Evolutionary conservation across 129 eudicot species (phyloP), one percentile per base, ranked within the genome.

Genomic region (Heracleum sosnowskyi): DNA sequence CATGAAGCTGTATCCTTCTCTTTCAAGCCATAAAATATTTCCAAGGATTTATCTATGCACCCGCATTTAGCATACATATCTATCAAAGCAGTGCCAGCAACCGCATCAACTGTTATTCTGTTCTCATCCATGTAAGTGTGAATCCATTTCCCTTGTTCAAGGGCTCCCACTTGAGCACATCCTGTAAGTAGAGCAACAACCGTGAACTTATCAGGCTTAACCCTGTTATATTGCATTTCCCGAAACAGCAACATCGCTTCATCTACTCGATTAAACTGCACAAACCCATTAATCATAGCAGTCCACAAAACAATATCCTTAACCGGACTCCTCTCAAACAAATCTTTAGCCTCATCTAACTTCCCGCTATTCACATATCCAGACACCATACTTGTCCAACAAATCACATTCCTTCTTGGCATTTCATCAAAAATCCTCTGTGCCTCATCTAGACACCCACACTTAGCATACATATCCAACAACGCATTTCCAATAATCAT

Each of bases 1-100:
- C 93, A 91, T 41, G 90, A 79, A 37, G 93, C 91, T 1, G 96
- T 83, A 78, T 91, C 96, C 62, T 87, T 91, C 90, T 51, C 66
- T 75, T 11, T 55, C 42, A 4, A 35, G 33, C 82, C 75, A 18
- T 83, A 73, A 64, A 86, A 86, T 62, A 83, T 69, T 40, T 78
- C 51, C 55, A 66, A 22, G 18, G 90, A 84, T 45, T 60, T 68
- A 33, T 15, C 42, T 78, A 86, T 53, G 73, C 78, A 82, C 37
- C 90, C 87, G 51, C 90, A 83, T 78, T 83, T 86, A 1, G 87
- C 77, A 44, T 86, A 86, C 90, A 86, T 83, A 45, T 75, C 81
- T 53, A 86, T 78, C 15, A 86, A 53, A 40, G 87, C 81, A 55
- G 82, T 73, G 37, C 79, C 63, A 53, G 79, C 87, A 72, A 72